Conservation (phyloP, 108 stramenopile genomes). For the Skeletonema potamos region DNA sequence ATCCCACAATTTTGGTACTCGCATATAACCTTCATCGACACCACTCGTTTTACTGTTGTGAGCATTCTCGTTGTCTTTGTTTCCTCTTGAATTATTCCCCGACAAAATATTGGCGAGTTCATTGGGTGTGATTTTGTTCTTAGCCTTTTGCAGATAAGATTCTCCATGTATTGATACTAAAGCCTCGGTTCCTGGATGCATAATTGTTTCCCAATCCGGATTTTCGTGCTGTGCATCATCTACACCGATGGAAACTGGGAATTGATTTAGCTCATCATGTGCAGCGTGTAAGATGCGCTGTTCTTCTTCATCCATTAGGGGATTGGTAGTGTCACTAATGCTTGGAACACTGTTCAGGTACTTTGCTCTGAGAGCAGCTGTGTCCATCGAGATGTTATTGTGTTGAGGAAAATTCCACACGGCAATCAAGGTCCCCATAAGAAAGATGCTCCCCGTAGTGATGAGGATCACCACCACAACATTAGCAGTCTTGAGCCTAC, state of each 20-base stretch:
- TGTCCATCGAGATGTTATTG: neutral
- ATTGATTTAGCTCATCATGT: slow-evolving; percentile 19
- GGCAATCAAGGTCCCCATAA: neutral
- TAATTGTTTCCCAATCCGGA: slow-evolving; percentile 35
- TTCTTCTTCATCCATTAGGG: slow-evolving; percentile 10
- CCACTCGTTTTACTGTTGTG: neutral
- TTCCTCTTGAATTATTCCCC: slow-evolving; percentile 1
- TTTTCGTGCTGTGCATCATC: slow-evolving; percentile 7
- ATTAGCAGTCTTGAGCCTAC: neutral
- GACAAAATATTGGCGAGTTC: slow-evolving; percentile 17
- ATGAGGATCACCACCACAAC: neutral
- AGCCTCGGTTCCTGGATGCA: slow-evolving; percentile 41
- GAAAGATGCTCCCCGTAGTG: neutral
- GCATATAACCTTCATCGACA: slow-evolving; percentile 26
- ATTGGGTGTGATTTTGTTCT: neutral
- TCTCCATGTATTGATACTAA: slow-evolving; percentile 16
- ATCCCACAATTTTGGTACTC: slow-evolving; percentile 54
- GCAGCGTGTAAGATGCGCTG: slow-evolving; percentile 6
- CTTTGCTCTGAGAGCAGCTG: neutral
- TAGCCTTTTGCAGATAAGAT: neutral
- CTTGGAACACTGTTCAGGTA: neutral
- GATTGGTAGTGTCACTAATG: neutral
- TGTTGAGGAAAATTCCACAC: slow-evolving; percentile 2
- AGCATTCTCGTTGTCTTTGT: neutral
- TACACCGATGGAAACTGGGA: slow-evolving; percentile 31